phyloP scores from a whole-genome alignment of 805 yeast species.

The Nadsonia fulvescens region DNA sequence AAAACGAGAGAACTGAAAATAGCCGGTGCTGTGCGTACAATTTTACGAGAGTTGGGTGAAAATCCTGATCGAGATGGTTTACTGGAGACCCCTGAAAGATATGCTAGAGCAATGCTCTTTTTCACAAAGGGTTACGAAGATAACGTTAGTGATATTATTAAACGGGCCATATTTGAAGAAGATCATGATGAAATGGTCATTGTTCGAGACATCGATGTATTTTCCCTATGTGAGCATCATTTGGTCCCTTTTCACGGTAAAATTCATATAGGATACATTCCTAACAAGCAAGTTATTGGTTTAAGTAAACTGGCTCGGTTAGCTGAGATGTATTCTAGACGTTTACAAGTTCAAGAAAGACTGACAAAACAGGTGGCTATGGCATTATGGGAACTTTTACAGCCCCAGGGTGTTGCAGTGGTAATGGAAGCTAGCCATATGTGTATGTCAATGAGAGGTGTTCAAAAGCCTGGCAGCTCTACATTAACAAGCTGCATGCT shows the following conservation, averaged over 20 bases:
- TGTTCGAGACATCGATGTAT: slow-evolving; percentile 83
- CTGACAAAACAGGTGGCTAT: slow-evolving; percentile 93
- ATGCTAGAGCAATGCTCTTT: slow-evolving; percentile 89
- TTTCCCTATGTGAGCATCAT: slow-evolving; percentile 92
- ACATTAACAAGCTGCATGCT: slow-evolving; percentile 95
- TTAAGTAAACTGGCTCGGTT: slow-evolving; percentile 82
- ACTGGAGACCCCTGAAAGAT: slow-evolving; percentile 85
- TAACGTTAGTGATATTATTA: slow-evolving; percentile 77
- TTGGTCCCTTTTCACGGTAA: slow-evolving; percentile 94
- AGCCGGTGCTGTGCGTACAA: slow-evolving; percentile 62
- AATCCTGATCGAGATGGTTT: slow-evolving; percentile 79
- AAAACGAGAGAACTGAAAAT: slow-evolving; percentile 53
- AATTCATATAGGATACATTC: slow-evolving; percentile 95
- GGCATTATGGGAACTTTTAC: slow-evolving; percentile 78
- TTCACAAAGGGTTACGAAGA: slow-evolving; percentile 96
- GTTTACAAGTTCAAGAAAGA: slow-evolving; percentile 96
- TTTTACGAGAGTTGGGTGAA: slow-evolving; percentile 76
- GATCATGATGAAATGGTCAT: slow-evolving; percentile 99
- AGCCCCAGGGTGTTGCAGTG: slow-evolving; percentile 95
- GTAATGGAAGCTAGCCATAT: slow-evolving; percentile 95
- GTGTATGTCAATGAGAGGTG: slow-evolving; percentile 99
- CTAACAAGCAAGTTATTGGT: slow-evolving; percentile 83
- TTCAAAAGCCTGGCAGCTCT: slow-evolving; percentile 84
- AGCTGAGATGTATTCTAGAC: slow-evolving; percentile 91
- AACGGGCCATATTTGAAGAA: slow-evolving; percentile 91